Evolutionary conservation across 2,329 filamentous ascomycete genomes (phyloP), one percentile per base, ranked within the genome.

Genomic region (Fusarium metavorans): DNA sequence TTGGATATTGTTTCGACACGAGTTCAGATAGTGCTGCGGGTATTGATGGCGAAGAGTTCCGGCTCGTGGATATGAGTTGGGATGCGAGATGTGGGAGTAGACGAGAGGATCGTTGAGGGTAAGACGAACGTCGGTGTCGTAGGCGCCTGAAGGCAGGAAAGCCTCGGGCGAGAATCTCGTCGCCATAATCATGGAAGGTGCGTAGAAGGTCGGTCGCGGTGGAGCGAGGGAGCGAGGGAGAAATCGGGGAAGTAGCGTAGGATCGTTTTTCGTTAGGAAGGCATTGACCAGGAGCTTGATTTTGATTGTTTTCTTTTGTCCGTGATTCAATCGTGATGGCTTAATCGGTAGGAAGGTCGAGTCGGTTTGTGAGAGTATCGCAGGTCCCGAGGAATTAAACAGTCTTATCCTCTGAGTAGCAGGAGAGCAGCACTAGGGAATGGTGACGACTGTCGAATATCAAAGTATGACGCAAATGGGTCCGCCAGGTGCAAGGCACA

Each of bases 61-160:
- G 34, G 70, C 45, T 66, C 65, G 68, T 65, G 75, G 74, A 43
- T 70, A 75, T 6, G 77, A 76, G 39, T 64, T 75, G 39, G 75
- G 73, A 32, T 67, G 73, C 39, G 69, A 72, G 56, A 71, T 68
- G 52, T 67, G 68, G 14, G 74, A 72, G 16, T 71, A 77, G 11
- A 70, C 64, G 2, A 76, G 58, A 50, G 69, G 72, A 39, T 69
- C 68, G 37, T 70, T 73, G 57, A 78, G 57, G 63, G 75, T 65
- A 56, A 73, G 68, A 61, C 68, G 54, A 65, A 66, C 54, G 59
- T 78, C 76, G 57, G 68, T 56, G 48, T 80, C 76, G 67, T 79
- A 75, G 56, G 71, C 76, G 67, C 78, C 78, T 52, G 78, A 76
- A 50, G 78, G 78, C 71, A 80, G 65, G 71, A 80, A 80, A 56